Base-by-base conservation (phyloP, 139 green algal genomes). In the Yamagishiella unicocca region DNA sequence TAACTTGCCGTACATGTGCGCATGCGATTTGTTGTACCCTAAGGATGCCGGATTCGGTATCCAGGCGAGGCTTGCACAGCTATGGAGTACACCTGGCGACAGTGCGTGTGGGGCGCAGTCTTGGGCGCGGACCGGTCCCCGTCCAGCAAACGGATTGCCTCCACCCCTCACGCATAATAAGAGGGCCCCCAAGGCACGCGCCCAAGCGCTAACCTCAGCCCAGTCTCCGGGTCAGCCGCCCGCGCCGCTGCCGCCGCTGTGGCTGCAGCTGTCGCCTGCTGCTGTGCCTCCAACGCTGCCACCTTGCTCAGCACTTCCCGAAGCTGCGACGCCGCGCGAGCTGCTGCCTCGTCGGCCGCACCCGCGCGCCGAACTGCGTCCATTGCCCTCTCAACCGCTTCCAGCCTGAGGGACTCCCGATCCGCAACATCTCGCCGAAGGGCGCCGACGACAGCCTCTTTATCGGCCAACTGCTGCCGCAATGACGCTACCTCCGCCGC, bases 301-400 rank as follows among this genome's bases (percentile, higher is more conserved):
- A 85, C 79, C 40, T 46, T 75, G 19, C 58, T 50, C 82, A 62
- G 3, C 3, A 43, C 82, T 25, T 80, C 82, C 27, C 67, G 25
- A 33, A 87, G 67, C 50, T 80, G 67, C 9, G 27, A 35, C 67
- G 35, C 50, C 67, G 67, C 82, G 29, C 33, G 46, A 24, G 67
- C 67, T 2, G 71, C 46, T 3, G 50, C 82, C 82, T 87, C 82
- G 0, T 87, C 82, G 0, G 82, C 66, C 8, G 82, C 67, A 29
- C 67, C 82, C 25, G 82, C 82, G 2, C 66, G 35, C 46, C 67
- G 33, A 10, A 87, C 82, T 21, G 82, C 82, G 17, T 87, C 71
- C 83, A 88, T 74, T 2, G 83, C 71, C 38, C 71, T 27, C 58
- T 82, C 84, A 25, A 84, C 43, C 45, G 74, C 74, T 75, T 79